Conservation (phyloP, 2,329 filamentous ascomycete species). For the Sporothrix mexicana region DNA sequence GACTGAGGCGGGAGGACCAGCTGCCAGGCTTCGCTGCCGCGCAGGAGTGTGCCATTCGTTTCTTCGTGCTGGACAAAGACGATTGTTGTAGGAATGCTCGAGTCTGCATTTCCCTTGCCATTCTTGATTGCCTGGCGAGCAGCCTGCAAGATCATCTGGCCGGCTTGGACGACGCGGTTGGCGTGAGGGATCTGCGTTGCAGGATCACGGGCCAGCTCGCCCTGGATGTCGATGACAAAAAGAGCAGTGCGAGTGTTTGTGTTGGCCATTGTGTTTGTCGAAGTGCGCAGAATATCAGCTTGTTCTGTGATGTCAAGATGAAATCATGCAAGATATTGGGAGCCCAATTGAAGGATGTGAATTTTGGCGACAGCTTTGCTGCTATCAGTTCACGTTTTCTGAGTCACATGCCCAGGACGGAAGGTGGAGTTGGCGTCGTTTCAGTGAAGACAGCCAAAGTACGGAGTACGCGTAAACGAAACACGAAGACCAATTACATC, state of each 20-base stretch:
- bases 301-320: background rate
- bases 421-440: background rate
- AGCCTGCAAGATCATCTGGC: background rate
- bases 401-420: background rate
- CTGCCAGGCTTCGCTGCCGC: slow-evolving; percentile 9
- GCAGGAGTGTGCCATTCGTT: background rate
- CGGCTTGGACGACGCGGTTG: background rate
- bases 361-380: background rate
- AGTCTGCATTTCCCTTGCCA: background rate
- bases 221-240: slow-evolving; percentile 14
- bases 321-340: too few species aligned
- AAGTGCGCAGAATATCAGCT: background rate
- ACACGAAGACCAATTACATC: too few species aligned
- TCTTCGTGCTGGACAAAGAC: slow-evolving; percentile 20
- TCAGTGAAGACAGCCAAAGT: too few species aligned
- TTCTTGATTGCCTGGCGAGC: background rate
- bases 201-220: background rate
- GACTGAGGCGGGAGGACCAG: slow-evolving; percentile 7
- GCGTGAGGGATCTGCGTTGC: background rate
- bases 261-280: background rate
- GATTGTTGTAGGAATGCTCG: background rate
- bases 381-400: background rate
- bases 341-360: background rate
- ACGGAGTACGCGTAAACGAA: too few species aligned
- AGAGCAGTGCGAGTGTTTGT: background rate